phyloP scores from a whole-genome alignment of 2,329 filamentous ascomycete genomes.

The Colletotrichum eleusines region DNA sequence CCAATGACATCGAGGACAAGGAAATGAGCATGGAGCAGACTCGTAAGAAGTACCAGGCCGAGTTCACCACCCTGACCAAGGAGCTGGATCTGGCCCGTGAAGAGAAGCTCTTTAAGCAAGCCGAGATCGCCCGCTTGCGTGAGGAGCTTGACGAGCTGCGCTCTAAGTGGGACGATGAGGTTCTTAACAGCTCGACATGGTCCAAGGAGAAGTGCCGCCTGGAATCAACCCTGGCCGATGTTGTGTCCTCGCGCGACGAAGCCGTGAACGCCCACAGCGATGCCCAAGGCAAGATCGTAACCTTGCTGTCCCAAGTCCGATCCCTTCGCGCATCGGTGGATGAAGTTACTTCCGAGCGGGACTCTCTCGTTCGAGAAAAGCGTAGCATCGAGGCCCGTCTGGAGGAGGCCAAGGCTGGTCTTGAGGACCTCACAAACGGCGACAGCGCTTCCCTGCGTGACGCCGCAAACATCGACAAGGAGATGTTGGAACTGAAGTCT shows the following conservation, averaged over 20 bases:
- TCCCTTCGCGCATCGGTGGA: conserved; percentile 86
- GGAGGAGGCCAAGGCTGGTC: conserved; percentile 85
- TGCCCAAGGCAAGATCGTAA: conserved; percentile 92
- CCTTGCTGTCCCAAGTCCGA: conserved; percentile 89
- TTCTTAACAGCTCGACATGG: conserved; percentile 97
- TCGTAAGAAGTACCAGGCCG: conserved; percentile 94
- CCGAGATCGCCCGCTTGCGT: conserved; percentile 88
- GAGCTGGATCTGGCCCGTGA: conserved; percentile 95
- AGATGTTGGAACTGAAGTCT: conserved; percentile 90
- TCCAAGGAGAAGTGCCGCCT: conserved; percentile 96
- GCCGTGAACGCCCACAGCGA: conserved; percentile 94
- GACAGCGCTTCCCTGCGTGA: conserved; percentile 91
- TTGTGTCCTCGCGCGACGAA: conserved; percentile 92
- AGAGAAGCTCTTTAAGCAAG: conserved; percentile 85
- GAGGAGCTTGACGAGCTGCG: conserved; percentile 96
- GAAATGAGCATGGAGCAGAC: conserved; percentile 97
- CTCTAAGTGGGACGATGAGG: conserved; percentile 98
- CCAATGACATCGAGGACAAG: conserved; percentile 97
- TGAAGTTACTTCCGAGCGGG: conserved; percentile 86
- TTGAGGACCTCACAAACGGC: conserved; percentile 88
- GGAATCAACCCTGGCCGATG: conserved; percentile 88
- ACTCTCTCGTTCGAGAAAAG: conserved; percentile 89
- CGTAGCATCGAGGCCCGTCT: conserved; percentile 86
- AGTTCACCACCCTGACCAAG: conserved; percentile 89
- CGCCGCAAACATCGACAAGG: conserved; percentile 88